Percentiles rank a stretch among this genome's conserved stretches.
These are phyloP conservation scores for Aspergillus sp. DNA, from an alignment of 2,329 filamentous ascomycete species.

Conservation along the genomic window DNA sequence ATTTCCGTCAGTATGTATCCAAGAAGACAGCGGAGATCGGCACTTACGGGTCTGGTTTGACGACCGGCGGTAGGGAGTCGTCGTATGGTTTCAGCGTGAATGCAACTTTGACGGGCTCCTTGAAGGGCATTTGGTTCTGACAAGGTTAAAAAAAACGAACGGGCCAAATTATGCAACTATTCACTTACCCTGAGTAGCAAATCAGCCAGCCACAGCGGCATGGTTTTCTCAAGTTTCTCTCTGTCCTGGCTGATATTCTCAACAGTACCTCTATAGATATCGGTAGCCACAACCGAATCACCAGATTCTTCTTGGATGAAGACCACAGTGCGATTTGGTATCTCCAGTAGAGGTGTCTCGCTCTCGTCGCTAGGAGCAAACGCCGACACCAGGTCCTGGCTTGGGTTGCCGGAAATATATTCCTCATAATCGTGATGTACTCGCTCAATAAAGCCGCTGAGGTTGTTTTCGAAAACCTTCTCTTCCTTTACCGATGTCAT, in stretches of 20 bases:
- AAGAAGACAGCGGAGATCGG: not conserved
- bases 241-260: slow-evolving; percentile 73
- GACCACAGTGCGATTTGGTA: slow-evolving; percentile 55
- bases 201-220: slow-evolving; percentile 90
- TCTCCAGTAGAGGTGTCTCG: slow-evolving; percentile 47
- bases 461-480: slow-evolving; percentile 47
- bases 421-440: slow-evolving; percentile 49
- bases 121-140: slow-evolving; percentile 74
- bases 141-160: slow-evolving; percentile 8
- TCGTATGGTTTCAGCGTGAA: slow-evolving; percentile 85
- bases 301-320: slow-evolving; percentile 66
- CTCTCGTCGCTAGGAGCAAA: slow-evolving; percentile 45
- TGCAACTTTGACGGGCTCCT: slow-evolving; percentile 95
- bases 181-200: slow-evolving; percentile 67
- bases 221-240: slow-evolving; percentile 80
- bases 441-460: slow-evolving; percentile 47
- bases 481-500: slow-evolving; percentile 54
- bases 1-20: not conserved
- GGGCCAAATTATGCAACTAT: not conserved
- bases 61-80: slow-evolving; percentile 71
- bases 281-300: slow-evolving; percentile 66
- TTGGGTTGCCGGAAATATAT: slow-evolving; percentile 38
- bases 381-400: slow-evolving; percentile 36
- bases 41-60: slow-evolving; percentile 66
- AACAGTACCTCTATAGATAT: slow-evolving; percentile 89